Base-by-base conservation (phyloP, 2,329 filamentous ascomycete genomes). In the Alternaria dauci region DNA sequence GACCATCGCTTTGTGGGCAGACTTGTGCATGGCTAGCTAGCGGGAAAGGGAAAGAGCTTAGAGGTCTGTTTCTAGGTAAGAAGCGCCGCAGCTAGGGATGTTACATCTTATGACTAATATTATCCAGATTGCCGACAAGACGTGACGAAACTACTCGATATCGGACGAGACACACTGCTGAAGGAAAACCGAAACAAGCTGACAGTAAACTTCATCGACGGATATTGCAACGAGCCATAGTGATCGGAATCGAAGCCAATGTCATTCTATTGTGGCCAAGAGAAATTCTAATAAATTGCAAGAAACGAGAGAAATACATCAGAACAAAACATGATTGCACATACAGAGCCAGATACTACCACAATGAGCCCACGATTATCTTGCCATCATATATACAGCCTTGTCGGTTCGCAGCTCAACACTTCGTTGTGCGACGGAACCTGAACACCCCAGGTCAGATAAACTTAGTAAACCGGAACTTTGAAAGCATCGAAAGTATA, bases 401-500 rank as follows among this genome's bases (percentile, higher is more conserved):
- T 34, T 18, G 4, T n/a, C 7, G 11, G 16, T 26, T 8, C 14
- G 20, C 16, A 16, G 18, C 16, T 8, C 7, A 20, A 8, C 20
- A 6, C 5, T 12, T 25, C 5, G 7, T 1, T 7, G 38, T 23
- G 9, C 14, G 20, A 38, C 8, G 1, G 9, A 12, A 26, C 9
- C 20, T 5, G 16, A 5, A 4, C 0, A 9, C 3, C 8, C 5
- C n/a, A 9, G 5, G 26, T 50, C 20, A 34, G 20, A 38, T 1
- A 25, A 14, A 38, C 46, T 9, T 42, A 61, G 47, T 57, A 66
- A 3, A 64, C 52, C 30, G 79, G 78, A 20, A 81, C 14, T 53
- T 79, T 78, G 55, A 78, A 79, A 14, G 78, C 78, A 66, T 76
- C 69, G 36, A 81, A 75, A 12, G 72, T 71, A 36, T 81, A 81